Conservation (phyloP, 257 asterid species). For the Nemophila menziesii region DNA sequence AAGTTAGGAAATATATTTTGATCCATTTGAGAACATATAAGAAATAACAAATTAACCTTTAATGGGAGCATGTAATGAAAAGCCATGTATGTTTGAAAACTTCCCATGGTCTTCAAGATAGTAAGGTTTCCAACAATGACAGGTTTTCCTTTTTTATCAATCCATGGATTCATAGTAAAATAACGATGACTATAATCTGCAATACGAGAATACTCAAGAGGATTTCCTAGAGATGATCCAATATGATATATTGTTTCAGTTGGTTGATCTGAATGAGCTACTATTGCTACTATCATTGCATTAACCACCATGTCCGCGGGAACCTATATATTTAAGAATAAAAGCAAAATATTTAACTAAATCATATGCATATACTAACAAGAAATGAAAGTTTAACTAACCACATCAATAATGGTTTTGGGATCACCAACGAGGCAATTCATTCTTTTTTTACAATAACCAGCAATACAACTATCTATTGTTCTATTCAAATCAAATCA, state of each 20-base stretch:
- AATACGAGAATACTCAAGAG: constrained; percentile 21
- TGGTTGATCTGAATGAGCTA: constrained; percentile 34
- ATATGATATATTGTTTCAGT: constrained; percentile 44
- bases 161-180: constrained; percentile 67
- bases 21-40: too few relatives aligned
- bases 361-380: too few relatives aligned
- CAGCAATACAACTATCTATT: constrained; percentile 70
- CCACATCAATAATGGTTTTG: constrained; percentile 47
- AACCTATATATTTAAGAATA: constrained; percentile 59
- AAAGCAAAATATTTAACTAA: too few relatives aligned
- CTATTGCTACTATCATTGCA: constrained; percentile 63
- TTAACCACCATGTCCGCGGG: constrained; percentile 98
- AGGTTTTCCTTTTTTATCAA: constrained; percentile 54
- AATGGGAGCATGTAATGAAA: constrained; percentile 63
- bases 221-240: constrained; percentile 74
- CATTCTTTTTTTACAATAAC: constrained; percentile 68
- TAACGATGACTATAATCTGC: constrained; percentile 39
- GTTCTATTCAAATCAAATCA: constrained; percentile 33
- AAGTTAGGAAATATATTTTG: too few relatives aligned
- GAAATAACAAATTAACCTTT: constrained; percentile 46
- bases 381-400: too few relatives aligned
- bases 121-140: constrained; percentile 49
- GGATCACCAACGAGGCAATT: constrained; percentile 57
- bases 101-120: constrained; percentile 44
- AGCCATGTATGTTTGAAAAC: constrained; percentile 46